These are phyloP conservation scores for Massariosphaeria phaeospora DNA, from an alignment of 495 filamentous ascomycete species.

Conservation along the genomic window DNA sequence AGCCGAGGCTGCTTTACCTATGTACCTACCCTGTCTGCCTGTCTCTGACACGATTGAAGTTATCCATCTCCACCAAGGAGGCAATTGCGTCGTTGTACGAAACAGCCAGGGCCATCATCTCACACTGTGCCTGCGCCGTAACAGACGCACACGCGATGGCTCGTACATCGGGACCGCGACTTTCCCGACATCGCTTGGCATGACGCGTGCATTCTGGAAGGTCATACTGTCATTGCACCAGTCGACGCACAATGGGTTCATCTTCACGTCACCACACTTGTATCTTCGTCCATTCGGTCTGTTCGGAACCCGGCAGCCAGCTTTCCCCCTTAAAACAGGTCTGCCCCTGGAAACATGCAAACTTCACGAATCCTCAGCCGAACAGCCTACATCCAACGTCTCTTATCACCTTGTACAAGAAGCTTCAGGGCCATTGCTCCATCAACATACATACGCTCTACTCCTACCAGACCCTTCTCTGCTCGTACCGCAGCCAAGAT, in stretches of 20 bases:
- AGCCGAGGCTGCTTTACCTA: too few relatives aligned
- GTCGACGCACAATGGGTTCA: neutral
- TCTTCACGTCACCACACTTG: conserved; percentile 5
- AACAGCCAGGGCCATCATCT: too few relatives aligned
- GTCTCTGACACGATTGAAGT: too few relatives aligned
- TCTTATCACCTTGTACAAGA: neutral
- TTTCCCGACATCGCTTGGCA: conserved; percentile 6
- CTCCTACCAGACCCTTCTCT: conserved; percentile 9
- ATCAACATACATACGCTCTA: too few relatives aligned
- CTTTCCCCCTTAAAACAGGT: neutral
- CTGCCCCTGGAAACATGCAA: neutral
- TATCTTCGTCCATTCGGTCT: conserved; percentile 1
- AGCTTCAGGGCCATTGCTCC: neutral
- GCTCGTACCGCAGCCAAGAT: conserved; percentile 27
- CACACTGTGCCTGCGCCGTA: too few relatives aligned
- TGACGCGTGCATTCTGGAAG: conserved; percentile 7
- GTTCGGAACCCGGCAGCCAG: neutral
- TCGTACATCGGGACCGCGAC: too few relatives aligned
- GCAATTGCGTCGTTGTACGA: too few relatives aligned
- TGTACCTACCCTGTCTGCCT: too few relatives aligned
- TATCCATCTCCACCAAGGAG: too few relatives aligned
- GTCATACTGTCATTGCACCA: conserved; percentile 1
- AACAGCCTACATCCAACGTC: neutral
- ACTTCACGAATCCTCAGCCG: neutral
- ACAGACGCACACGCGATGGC: too few relatives aligned